Base-by-base conservation (phyloP, 441 rosid species). In the Flueggea neowawraea region DNA sequence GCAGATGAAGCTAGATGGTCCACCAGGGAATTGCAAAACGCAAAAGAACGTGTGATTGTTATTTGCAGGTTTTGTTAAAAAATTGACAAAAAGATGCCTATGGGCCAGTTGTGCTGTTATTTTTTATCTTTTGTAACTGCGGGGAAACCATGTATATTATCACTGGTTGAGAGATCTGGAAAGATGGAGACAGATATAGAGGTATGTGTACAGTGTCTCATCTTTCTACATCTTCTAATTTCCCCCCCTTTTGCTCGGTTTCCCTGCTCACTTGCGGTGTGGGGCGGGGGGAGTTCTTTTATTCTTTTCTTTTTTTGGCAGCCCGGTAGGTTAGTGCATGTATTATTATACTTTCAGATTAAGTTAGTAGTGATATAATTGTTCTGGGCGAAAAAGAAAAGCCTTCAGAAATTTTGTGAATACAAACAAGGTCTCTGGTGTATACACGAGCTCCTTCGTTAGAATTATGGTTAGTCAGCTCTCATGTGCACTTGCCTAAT, bases 151-250 rank as follows among this genome's bases (percentile, higher is more conserved):
- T 86, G 92, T 88, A 88, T 44, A 88, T 86, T 81, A 78, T 74
- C 82, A 78, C 78, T 75, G 67, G 68, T 69, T 55, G 75, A 79
- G 87, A 80, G 81, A 70, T 54, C 52, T 64, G 84, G 87, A 79
- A 81, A 68, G 82, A 68, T 70, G 61, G 74, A 79, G 88, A 73
- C 73, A 61, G 73, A 78, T 72, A 82, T 78, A 88, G 83, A 83
- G 85, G 78, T 73, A 73, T 67, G 69, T 88, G 94, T 88, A 85
- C 86, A 88, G 91, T 76, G 72, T 80, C 84, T 72, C 81, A 16
- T 77, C 84, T 78, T 61, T 41, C 82, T 82, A 57, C 70, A 61
- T 65, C 74, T 79, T 71, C 72, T 52, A 57, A 43, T 55, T 52
- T 45, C 66, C 70, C 61, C 12, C 3, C 49, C 44, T 64, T 65